Conservation (phyloP, 2,329 filamentous ascomycete genomes). For the Penicillium sp. region DNA sequence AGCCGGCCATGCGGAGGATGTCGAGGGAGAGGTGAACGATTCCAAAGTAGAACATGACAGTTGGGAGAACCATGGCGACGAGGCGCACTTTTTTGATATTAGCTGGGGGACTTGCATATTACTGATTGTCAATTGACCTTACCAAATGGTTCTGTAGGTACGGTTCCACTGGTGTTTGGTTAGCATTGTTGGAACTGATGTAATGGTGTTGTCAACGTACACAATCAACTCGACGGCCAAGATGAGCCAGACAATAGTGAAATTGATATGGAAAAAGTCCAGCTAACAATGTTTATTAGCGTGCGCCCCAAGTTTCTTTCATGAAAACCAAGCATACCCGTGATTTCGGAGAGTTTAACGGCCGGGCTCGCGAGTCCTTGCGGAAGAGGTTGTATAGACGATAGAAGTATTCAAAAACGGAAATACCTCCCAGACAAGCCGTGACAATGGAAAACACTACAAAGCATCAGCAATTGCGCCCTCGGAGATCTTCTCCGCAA, state of each 20-base stretch:
- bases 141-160: constrained; percentile 43
- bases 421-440: constrained; percentile 41
- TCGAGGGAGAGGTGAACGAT: constrained; percentile 43
- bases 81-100: constrained; percentile 37
- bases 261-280: constrained; percentile 50
- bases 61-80: constrained; percentile 46
- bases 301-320: neutral
- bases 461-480: constrained; percentile 5
- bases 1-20: constrained; percentile 43
- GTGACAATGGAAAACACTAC: constrained; percentile 47
- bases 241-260: constrained; percentile 47
- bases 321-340: constrained; percentile 33
- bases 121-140: constrained; percentile 13
- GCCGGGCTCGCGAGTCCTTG: constrained; percentile 39
- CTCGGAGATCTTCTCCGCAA: neutral
- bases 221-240: constrained; percentile 44
- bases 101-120: neutral
- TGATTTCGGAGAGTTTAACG: constrained; percentile 45
- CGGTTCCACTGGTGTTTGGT: constrained; percentile 37
- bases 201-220: constrained; percentile 22
- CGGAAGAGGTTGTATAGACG: constrained; percentile 41
- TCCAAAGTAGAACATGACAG: constrained; percentile 50
- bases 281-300: constrained; percentile 29
- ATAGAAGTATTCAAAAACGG: constrained; percentile 46
- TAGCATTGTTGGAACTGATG: constrained; percentile 5